Percentiles rank a stretch among this genome's conserved stretches.
These are phyloP conservation scores for Bimuria novae-zelandiae DNA, from an alignment of 2,329 filamentous ascomycete species.

Conservation along the genomic window DNA sequence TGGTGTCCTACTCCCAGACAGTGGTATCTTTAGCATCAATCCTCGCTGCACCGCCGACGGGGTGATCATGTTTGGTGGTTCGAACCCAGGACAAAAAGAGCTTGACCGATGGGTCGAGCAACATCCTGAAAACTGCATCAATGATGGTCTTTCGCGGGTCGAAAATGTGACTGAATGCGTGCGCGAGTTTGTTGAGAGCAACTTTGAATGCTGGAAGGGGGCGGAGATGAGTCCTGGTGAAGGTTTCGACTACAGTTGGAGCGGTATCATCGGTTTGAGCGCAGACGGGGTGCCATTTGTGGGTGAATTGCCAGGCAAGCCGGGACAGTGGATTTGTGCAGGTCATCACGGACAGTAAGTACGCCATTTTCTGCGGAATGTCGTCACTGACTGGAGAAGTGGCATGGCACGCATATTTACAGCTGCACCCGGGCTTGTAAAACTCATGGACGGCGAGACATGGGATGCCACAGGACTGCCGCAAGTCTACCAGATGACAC, in stretches of 20 bases:
- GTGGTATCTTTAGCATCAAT: slow-evolving; percentile 40
- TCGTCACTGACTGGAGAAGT: slow-evolving; percentile 17
- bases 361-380: neutral
- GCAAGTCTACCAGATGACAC: slow-evolving; percentile 28
- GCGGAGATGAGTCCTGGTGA: slow-evolving; percentile 32
- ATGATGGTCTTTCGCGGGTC: slow-evolving; percentile 34
- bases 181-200: slow-evolving; percentile 26
- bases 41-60: slow-evolving; percentile 37
- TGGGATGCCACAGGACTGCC: slow-evolving; percentile 28
- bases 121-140: slow-evolving; percentile 34
- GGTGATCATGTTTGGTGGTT: slow-evolving; percentile 40
- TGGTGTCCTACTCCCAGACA: slow-evolving; percentile 34
- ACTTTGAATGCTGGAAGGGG: slow-evolving; percentile 32
- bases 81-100: slow-evolving; percentile 36
- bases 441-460: slow-evolving; percentile 25
- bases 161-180: slow-evolving; percentile 32
- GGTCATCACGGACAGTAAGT: slow-evolving; percentile 37
- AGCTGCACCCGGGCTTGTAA: slow-evolving; percentile 31
- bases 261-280: slow-evolving; percentile 32
- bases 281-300: slow-evolving; percentile 33
- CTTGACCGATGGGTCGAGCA: slow-evolving; percentile 36
- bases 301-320: slow-evolving; percentile 26
- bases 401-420: slow-evolving; percentile 36
- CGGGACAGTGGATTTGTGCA: slow-evolving; percentile 33
- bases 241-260: slow-evolving; percentile 38